Base-by-base conservation (phyloP, 352 stramenopile genomes). In the Paralagenidium karlingii region DNA sequence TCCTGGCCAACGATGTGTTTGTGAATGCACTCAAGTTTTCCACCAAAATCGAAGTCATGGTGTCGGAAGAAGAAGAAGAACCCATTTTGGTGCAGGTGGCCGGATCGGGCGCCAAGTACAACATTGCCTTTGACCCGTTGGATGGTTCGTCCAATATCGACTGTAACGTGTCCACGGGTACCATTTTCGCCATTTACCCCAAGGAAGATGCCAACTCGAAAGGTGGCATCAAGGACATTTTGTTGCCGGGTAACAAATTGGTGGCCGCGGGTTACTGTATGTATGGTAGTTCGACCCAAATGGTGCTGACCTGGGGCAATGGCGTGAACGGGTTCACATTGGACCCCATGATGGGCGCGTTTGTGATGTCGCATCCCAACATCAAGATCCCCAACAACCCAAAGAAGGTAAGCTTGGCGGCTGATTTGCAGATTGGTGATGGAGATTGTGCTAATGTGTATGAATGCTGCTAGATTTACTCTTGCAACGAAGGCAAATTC, bases 61-160 rank as follows among this genome's bases (percentile, higher is more conserved):
- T 99, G 22, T 98, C 88, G 19, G 94, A 99, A 59, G 95, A 99
- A 60, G 94, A 98, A 42, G 94, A 97, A 58, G 89, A 98, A 39
- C 94, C 94, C 6, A 98, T 99, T 41, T 82, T 97, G 49, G 83
- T 99, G 19, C 75, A 90, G 8, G 58, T 58, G 41, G 40, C 40
- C 21, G 21, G 36, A 29, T 51, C 55, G 8, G 41, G 28, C 10
- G 70, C 78, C 57, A 89, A 96, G 67, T 98, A 96, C 79, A 97
- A 90, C 67, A 96, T 99, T 47, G 94, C 91, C 7, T 98, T 99
- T 51, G 96, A 99, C 58, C 96, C 96, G 34, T 70, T 99, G 0
- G 96, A 99, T 59, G 96, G 96, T 32, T 98, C 91, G 16, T 97
- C 83, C 36, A 99, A 99, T 69, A 99, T 99, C 84, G 96, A 99